phyloP scores from a whole-genome alignment of 192 early-diverging fungal species.

The Mortierella alpina region DNA sequence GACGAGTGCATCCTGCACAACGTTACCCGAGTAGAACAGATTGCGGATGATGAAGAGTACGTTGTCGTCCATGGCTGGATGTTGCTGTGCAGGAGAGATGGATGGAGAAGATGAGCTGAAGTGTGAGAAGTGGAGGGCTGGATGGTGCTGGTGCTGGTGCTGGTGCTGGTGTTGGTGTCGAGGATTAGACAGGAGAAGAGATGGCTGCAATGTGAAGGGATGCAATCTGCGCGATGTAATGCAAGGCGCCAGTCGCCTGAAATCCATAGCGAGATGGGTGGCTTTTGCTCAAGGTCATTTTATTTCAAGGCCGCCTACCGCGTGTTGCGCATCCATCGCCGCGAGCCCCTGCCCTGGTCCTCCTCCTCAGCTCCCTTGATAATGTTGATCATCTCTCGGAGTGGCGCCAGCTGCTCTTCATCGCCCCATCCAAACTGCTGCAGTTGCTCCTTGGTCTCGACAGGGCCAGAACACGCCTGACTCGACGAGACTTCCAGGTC shows the following conservation, averaged over 20 bases:
- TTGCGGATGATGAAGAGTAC: constrained; percentile 77
- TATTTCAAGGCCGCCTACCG: no score
- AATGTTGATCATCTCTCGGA: constrained; percentile 38
- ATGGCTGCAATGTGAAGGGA: no score
- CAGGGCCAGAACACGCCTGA: background rate
- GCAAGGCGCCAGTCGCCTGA: no score
- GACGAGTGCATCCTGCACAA: background rate
- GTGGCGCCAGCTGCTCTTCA: constrained; percentile 25
- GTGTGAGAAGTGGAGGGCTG: no score
- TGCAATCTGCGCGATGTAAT: no score
- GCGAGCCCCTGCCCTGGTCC: background rate
- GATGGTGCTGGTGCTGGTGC: no score
- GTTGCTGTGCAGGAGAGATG: constrained; percentile 7
- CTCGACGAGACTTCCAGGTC: background rate
- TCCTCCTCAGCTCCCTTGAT: constrained; percentile 19
- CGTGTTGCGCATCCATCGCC: no score
- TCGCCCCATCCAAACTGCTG: constrained; percentile 36
- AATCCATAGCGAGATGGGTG: background rate
- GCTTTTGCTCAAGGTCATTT: background rate
- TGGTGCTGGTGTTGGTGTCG: no score
- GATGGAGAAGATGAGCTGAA: background rate
- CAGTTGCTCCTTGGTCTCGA: background rate
- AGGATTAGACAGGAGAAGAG: no score
- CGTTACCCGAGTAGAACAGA: constrained; percentile 66
- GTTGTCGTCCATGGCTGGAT: constrained; percentile 57